Base-by-base conservation (phyloP, 1,284 basidiomycete genomes). In the Sanguinoderma infundibulare region DNA sequence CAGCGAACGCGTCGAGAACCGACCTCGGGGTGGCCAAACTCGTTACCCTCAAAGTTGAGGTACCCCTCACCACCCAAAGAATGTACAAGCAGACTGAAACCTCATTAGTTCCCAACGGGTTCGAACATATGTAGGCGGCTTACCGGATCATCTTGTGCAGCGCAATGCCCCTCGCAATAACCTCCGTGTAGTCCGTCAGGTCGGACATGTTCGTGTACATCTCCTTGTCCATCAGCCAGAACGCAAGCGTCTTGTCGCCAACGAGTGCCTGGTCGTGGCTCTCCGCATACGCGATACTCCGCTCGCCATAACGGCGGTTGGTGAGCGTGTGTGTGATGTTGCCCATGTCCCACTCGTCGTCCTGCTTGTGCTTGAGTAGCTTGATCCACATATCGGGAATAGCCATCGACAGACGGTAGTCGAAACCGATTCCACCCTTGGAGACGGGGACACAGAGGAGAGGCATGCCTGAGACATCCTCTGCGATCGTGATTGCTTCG, bases 311-410 rank as follows among this genome's bases (percentile, higher is more conserved):
- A 32, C 97, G 85, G 60, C 97, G 85, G 76, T 99, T 98, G 28
- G 87, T 95, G 60, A 99, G 79, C 3, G 95, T 98, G 74, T 92
- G 91, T 26, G 91, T 90, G 65, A 99, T 96, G 74, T 91, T 87
- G 61, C 82, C 88, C 70, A 99, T 83, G 57, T 97, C 85, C 97
- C 97, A 99, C 49, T 91, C 84, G 67, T 92, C 87, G 74, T 99
- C 97, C 4, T 76, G 68, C 73, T 87, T 90, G 77, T 99, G 97
- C 76, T 99, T 99, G 68, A 98, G 85, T 26, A 98, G 82, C 78
- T 99, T 98, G 83, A 99, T 99, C 95, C 96, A 99, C 96, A 98
- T 98, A 76, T 99, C 97, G 5, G 97, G 97, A 53, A 99, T 87
- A 9, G 97, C 97, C 97, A 99, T 99, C 26, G 95, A 95, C 50